phyloP scores from a whole-genome alignment of 2,329 filamentous ascomycete genomes.

The Claviceps pusilla region DNA sequence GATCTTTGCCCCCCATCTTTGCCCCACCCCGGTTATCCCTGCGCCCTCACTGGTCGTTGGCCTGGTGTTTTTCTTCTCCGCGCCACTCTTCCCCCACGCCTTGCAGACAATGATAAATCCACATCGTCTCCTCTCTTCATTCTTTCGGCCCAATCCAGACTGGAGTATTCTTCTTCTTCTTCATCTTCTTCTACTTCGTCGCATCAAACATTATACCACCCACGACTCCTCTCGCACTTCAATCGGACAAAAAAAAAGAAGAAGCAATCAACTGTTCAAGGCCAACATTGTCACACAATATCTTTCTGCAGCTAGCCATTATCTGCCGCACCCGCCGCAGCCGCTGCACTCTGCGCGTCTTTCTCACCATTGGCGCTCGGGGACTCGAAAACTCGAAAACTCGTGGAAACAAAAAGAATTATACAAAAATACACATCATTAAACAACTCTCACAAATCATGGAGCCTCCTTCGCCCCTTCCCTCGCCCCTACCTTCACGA shows the following conservation, averaged over 20 bases:
- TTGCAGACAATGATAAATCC: not conserved
- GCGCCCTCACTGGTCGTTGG: not conserved
- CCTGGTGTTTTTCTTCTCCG: not conserved
- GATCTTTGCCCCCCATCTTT: too few species aligned
- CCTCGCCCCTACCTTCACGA: slow-evolving; percentile 24
- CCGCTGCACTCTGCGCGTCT: not conserved
- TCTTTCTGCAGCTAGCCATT: not conserved
- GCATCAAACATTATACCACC: not conserved
- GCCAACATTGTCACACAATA: not conserved
- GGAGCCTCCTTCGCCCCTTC: slow-evolving; percentile 22
- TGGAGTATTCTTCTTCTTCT: not conserved
- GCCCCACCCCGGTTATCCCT: not conserved
- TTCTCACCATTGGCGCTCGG: not conserved
- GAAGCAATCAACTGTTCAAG: not conserved
- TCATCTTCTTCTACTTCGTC: not conserved
- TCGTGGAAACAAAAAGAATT: too few species aligned
- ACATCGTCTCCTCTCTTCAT: not conserved
- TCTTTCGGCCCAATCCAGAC: not conserved
- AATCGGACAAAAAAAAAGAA: not conserved
- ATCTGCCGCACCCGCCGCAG: not conserved
- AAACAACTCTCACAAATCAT: slow-evolving; percentile 11
- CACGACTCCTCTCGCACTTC: not conserved
- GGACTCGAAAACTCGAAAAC: not conserved
- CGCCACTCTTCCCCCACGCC: not conserved
- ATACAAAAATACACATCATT: slow-evolving; percentile 2